Base-by-base conservation (phyloP, 257 asterid genomes). In the Capsicum baccatum region DNA sequence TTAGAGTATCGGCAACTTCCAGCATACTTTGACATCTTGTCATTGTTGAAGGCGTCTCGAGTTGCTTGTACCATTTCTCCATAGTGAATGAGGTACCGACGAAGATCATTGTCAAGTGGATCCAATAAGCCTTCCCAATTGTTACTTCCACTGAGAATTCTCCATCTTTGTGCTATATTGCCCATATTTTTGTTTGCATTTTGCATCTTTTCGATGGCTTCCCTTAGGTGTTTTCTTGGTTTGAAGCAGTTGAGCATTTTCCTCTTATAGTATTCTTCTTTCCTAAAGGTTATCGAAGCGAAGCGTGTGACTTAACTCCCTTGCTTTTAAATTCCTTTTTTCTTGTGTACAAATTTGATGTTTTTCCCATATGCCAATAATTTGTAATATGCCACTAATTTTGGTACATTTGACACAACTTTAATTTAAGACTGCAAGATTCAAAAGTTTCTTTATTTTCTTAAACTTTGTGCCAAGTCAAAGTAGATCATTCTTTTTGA, bases 81-180 rank as follows among this genome's bases (percentile, higher is more conserved):
- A 14, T 64, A 64, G 5, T 64, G 44, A 64, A 64, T 26, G 17
- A 64, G 42, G 70, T 64, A 64, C 9, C 70, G 9, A 5, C 70
- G 70, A 64, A 64, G 70, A 26, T 64, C 70, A 26, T 26, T 64
- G 70, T 64, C 70, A 5, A 64, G 44, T 11, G 70, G 70, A 64
- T 64, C 70, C 26, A 64, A 26, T 64, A 64, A 12, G 2, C 70
- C 70, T 64, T 64, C 44, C 70, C 70, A 64, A 26, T 26, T 26
- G 9, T 11, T 64, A 12, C 12, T 64, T 4, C 95, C 97, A 57
- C 92, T 89, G 0, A 92, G 92, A 50, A 63, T 0, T 48, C 74
- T 89, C 97, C 97, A 93, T 84, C 88, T 90, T 57, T 64, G 16
- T 83, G 93, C 60, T 86, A 91, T 85, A 62, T 66, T 14, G 68